Evolutionary conservation across 2,329 filamentous ascomycete species (phyloP), one percentile per base, ranked within the genome.

Genomic region (Hortaea sp.): DNA sequence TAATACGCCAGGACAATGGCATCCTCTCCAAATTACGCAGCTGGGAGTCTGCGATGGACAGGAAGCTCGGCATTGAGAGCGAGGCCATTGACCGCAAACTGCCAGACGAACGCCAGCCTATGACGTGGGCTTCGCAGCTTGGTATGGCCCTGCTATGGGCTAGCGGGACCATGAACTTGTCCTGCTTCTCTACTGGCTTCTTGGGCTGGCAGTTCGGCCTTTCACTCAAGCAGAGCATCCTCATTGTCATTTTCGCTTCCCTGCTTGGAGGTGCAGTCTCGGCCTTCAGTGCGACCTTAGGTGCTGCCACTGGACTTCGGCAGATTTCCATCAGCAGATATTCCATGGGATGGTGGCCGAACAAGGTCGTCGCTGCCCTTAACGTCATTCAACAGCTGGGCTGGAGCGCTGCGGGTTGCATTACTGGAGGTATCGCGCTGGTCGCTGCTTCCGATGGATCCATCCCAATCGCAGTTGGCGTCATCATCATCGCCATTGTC

Each of bases 261-360:
- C 29, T 65, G 1, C 50, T 65, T 1, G 62, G 62, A 10, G 58
- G 57, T 12, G 56, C 58, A 12, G 52, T 62, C 3, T 51, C 55
- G 10, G 62, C 61, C 6, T 65, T 63, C 47, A 61, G 57, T 44
- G 62, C 62, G 5, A 64, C 59, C 4, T 52, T 65, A 30, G 62
- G 62, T 4, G 53, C 62, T 1, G 53, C 60, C 4, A 64, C 61
- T 1, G 62, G 62, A 46, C 57, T 74, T 20, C 64, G 71, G 41
- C 66, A 70, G 46, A 71, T 74, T 41, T 61, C 61, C 2, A 64
- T 69, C 29, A 65, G 67, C 42, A 62, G 70, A 42, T 72, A 70
- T 52, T 69, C 68, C n/a, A 71, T 74, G 48, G 71, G 71, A n/a
- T 73, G 70, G 65, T 74, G 65, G 49, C 70, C 70, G 11, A 70